Base-by-base conservation (phyloP, 805 yeast genomes). In the Candida golubevii region DNA sequence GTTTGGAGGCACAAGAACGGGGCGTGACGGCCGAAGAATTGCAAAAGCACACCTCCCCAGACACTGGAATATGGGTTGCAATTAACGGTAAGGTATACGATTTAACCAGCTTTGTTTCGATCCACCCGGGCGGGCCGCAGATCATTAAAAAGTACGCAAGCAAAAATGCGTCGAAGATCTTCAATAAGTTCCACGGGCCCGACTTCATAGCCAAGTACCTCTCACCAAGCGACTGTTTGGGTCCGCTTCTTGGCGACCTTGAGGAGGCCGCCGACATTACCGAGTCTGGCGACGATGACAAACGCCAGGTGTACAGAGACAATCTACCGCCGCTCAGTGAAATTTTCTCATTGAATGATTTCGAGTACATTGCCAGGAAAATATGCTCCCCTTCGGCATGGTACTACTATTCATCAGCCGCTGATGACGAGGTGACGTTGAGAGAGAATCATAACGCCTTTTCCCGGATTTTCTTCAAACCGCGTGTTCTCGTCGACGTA, bases 371-470 rank as follows among this genome's bases (percentile, higher is more conserved):
- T n/a, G 75, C 77, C 8, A 54, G 56, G 35, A 49, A 66, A 36
- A 54, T 59, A 5, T 49, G 71, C 15, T 58, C 71, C 4, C 53
- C 48, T 6, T 50, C 57, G 6, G 68, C 74, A 1, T 71, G 68
- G 66, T 63, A 66, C 13, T 77, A 74, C 65, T 91, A 89, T 61
- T 84, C 95, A 4, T 80, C 89, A 31, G 98, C 91, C 8, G 77
- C 96, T 13, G 97, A 91, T 64, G 98, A 91, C 63, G 98, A 91
- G 67, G 79, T 91, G 54, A 78, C 96, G 2, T 61, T 86, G 58
- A 77, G 98, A 54, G 97, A 90, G 59, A 91, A 91, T 67, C 97
- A 89, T 62, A 75, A 81, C 41, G 95, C 96, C 4, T 91, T 79
- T 67, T 96, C 88, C 59, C 72, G 96, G 28, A 79, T 90, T 41